Evolutionary conservation across 345 rosid species (phyloP), one percentile per base, ranked within the genome.

Genomic region (Acer saccharum): DNA sequence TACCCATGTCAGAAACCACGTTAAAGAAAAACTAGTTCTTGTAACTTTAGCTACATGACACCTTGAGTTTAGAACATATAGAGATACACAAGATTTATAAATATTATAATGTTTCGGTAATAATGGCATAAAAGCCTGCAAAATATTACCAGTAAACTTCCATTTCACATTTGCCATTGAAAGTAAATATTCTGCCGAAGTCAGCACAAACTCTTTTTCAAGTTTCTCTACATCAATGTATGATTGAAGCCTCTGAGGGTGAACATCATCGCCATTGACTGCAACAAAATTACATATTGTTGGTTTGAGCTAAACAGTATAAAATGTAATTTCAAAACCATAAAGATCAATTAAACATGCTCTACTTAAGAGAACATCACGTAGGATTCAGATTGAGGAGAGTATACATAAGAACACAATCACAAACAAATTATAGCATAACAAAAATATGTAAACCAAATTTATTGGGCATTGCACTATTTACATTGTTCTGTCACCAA

Each of bases 101-200:
- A 52, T 29, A 29, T 25, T 3, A n/a, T 21, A 39, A 21, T 41
- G 12, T 18, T 57, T n/a, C 62, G 4, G 62, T 7, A 57, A 57
- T 57, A 57, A 57, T 57, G 62, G 23, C 23, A 57, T 25, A 62
- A 43, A 63, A 48, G 16, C 27, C 50, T 25, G 9, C 35, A 73
- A 11, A 46, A 62, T 20, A 44, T 62, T 91, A 94, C 99, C 93
- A 77, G 84, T 84, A 84, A 82, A 89, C 44, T 84, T 89, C 94
- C 95, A 91, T 78, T 80, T 84, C 52, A 91, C 79, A 75, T 89
- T 90, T 82, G 87, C 87, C 74, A 90, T 82, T 55, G 89, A 92
- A 73, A 96, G 97, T 81, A 88, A 77, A 83, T 88, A 88, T 85
- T 94, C 97, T 54, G 97, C 98, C 7, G 94, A 89, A 57, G 95